Base-by-base conservation (phyloP, 805 yeast genomes). In the Komagataella pseudopastoris region DNA sequence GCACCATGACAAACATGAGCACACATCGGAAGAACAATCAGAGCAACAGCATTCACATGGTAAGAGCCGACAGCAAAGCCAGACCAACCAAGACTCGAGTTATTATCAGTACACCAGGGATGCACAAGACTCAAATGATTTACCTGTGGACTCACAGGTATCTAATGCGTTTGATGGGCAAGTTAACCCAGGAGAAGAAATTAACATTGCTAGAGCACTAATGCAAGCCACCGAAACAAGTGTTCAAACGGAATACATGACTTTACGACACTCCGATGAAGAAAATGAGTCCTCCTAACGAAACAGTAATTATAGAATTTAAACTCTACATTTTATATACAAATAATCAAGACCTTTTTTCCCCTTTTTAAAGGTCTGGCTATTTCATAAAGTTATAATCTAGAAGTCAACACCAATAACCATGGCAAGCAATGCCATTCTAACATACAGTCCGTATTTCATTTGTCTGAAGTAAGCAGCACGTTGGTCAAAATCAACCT, bases 401-500 rank as follows among this genome's bases (percentile, higher is more conserved):
- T 72, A 86, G 57, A 84, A 80, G 66, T 88, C 96, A 62, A 88
- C 89, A 64, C 98, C 98, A 70, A 93, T 83, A 56, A 95, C 99
- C 96, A 93, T 85, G 52, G 98, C 96, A 65, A 93, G 78, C 60
- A 93, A 75, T 8, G 99, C 99, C 99, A 93, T 93, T 78, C 99
- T 89, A 48, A 95, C 96, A 65, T 84, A 93, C 67, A 93, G 76
- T 55, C 99, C 99, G 66, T 93, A 91, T 70, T 95, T 85, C 99
- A 93, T 93, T 76, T 93, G 98, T 80, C 99, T 86, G 78, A 93
- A 93, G 75, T 93, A 93, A 54, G 99, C 98, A 58, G 99, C 98
- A 70, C 99, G 86, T 70, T 91, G 97, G 71, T 93, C 99, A 65
- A 91, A 93, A 69, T 93, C 99, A 63, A 93, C 98, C 74, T 93